Base-by-base conservation (phyloP, 1,284 basidiomycete genomes). In the Moniliella sp. region DNA sequence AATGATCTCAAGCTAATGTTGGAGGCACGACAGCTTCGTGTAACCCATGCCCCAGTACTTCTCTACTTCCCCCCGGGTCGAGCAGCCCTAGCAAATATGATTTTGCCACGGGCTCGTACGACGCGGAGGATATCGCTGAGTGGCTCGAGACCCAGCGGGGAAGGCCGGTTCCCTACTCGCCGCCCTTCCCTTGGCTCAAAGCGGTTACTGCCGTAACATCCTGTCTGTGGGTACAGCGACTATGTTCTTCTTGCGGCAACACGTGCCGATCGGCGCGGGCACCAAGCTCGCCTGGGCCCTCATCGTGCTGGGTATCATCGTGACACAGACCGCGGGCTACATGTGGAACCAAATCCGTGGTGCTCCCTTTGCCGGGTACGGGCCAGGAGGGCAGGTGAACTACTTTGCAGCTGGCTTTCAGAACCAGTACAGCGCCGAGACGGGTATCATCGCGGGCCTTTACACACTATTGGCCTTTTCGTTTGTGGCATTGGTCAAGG, bases 311-410 rank as follows among this genome's bases (percentile, higher is more conserved):
- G 40, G 33, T 2, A 38, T 37, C 13, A 48, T 59, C 27, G 40
- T 51, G 30, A 21, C 69, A 9, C 53, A 51, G 38, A 53, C 41
- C 26, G 46, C 47, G 1, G 55, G 55, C 3, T 78, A 76, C 66
- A 97, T 99, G 91, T 99, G 91, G 67, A 82, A 80, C 47, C 75
- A 75, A 42, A 99, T 99, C 51, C 75, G 88, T 42, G 69, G 69
- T 30, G 71, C 72, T 35, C 84, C 84, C 2, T 82, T 73, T 51
- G n/a, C 25, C 13, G 31, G 31, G 9, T 43, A 46, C 8, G 54
- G 49, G 3, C 46, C 43, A 0, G 46, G 58, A 17, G 66, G 74
- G 63, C 52, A 73, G 15, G 44, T 75, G 13, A 68, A 68, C 40
- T 86, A 82, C 75, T 77, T 93, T 52, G 78, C 81, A 5, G 69